Evolutionary conservation across 225 moss, liverwort and hornwort genomes (phyloP).

Genomic region (Pseudoscleropodium purum): DNA sequence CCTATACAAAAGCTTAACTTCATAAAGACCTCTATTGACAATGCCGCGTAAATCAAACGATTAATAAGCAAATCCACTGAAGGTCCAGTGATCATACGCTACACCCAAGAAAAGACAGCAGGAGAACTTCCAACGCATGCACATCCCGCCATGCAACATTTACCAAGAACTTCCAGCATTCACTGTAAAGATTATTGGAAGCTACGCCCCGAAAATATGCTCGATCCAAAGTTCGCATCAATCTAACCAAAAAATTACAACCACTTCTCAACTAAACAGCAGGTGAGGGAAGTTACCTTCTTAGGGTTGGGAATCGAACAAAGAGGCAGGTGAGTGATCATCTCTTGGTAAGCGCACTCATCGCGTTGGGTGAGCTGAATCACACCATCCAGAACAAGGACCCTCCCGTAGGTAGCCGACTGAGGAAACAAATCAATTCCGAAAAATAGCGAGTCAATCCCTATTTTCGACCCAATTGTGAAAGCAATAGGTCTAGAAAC

Average conservation of each 20-base stretch:
- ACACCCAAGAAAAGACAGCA: neutral
- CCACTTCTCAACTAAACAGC: neutral
- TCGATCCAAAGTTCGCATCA: neutral
- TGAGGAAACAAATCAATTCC: slow-evolving; percentile 15
- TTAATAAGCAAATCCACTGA: neutral
- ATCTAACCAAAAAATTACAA: neutral
- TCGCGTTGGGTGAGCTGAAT: slow-evolving; percentile 98
- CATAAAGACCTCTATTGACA: neutral
- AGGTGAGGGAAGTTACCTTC: slow-evolving; percentile 37
- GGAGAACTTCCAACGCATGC: neutral
- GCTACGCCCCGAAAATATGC: neutral
- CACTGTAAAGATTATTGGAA: neutral
- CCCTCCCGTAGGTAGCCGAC: slow-evolving; percentile 95
- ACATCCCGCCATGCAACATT: neutral
- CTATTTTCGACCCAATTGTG: neutral
- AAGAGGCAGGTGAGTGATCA: slow-evolving; percentile 93
- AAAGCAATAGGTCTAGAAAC: neutral
- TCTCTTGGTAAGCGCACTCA: slow-evolving; percentile 97
- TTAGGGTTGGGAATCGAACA: slow-evolving; percentile 79
- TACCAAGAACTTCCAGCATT: neutral
- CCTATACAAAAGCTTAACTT: neutral
- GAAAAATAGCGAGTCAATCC: neutral
- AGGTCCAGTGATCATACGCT: neutral
- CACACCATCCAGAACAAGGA: slow-evolving; percentile 96
- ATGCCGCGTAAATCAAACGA: neutral